These are phyloP conservation scores for Ascomycota sp. DNA, from an alignment of 2,329 filamentous ascomycete species.

Conservation along the genomic window DNA sequence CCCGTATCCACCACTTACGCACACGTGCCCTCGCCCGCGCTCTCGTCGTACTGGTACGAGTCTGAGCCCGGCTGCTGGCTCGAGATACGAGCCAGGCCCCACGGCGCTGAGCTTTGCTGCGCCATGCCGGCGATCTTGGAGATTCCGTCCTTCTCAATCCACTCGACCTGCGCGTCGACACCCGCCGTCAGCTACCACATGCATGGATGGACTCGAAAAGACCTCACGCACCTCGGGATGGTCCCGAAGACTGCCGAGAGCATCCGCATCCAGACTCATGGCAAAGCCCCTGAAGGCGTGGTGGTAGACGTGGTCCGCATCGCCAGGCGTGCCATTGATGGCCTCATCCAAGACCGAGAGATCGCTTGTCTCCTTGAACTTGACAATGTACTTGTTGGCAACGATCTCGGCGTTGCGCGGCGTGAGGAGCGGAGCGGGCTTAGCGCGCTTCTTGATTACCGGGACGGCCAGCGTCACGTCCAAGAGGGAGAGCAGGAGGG, in stretches of 20 bases:
- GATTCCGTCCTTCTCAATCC: conserved; percentile 19
- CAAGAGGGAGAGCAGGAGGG: conserved; percentile 13
- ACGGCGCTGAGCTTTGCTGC: conserved; percentile 18
- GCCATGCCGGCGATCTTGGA: conserved; percentile 33
- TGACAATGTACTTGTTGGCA: conserved; percentile 18
- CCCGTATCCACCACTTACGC: conserved; percentile 26
- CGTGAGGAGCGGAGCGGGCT: conserved; percentile 14
- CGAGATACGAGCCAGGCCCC: conserved; percentile 20
- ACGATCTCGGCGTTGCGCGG: conserved; percentile 12
- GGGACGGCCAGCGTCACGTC: conserved; percentile 13
- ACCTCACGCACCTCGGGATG: conserved; percentile 8
- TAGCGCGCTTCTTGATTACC: conserved; percentile 10
- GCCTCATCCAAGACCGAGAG: conserved; percentile 7
- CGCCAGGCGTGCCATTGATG: conserved; percentile 9
- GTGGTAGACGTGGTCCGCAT: conserved; percentile 12
- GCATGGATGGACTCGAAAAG: neutral
- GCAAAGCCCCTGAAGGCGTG: conserved; percentile 10
- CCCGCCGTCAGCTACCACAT: neutral
- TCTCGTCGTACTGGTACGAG: conserved; percentile 16
- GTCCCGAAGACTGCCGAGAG: conserved; percentile 8
- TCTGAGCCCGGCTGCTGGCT: conserved; percentile 7
- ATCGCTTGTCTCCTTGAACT: conserved; percentile 10
- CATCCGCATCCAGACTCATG: conserved; percentile 6
- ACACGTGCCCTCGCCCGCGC: conserved; percentile 18
- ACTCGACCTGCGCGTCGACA: conserved; percentile 8